These are phyloP conservation scores for Hypomontagnella submonticulosa DNA, from an alignment of 495 filamentous ascomycete genomes.

Conservation along the genomic window DNA sequence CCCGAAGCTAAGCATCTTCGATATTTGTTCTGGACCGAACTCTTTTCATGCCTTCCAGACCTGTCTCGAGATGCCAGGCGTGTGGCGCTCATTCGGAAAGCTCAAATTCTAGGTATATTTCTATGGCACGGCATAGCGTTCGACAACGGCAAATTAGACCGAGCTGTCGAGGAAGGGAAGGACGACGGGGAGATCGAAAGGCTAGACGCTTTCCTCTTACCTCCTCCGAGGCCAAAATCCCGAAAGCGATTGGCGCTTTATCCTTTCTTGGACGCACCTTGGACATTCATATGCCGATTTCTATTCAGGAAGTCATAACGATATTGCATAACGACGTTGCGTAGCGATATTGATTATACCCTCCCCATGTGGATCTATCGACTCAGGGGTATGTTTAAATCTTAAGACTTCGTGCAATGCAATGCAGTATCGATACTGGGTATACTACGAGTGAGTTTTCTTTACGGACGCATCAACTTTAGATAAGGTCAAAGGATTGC, in stretches of 20 bases:
- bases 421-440: too few species aligned
- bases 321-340: too few species aligned
- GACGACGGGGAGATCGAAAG: conserved; percentile 62
- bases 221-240: conserved; percentile 5
- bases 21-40: conserved; percentile 59
- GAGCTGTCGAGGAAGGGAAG: conserved; percentile 60
- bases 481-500: too few species aligned
- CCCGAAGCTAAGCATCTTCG: conserved; percentile 53
- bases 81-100: conserved; percentile 51
- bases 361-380: too few species aligned
- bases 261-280: conserved; percentile 21
- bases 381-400: too few species aligned
- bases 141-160: conserved; percentile 64
- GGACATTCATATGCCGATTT: conserved; percentile 31
- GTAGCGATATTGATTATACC: too few species aligned
- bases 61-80: conserved; percentile 36
- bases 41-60: conserved; percentile 51
- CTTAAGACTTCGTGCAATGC: too few species aligned
- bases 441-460: too few species aligned
- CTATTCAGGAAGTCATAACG: conserved; percentile 30
- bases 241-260: conserved; percentile 9
- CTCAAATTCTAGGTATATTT: conserved; percentile 62
- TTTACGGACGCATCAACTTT: too few species aligned
- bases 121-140: conserved; percentile 71
- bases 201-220: conserved; percentile 51